Conservation (phyloP, 768 basidiomycete genomes). For the Boletus patriciae region DNA sequence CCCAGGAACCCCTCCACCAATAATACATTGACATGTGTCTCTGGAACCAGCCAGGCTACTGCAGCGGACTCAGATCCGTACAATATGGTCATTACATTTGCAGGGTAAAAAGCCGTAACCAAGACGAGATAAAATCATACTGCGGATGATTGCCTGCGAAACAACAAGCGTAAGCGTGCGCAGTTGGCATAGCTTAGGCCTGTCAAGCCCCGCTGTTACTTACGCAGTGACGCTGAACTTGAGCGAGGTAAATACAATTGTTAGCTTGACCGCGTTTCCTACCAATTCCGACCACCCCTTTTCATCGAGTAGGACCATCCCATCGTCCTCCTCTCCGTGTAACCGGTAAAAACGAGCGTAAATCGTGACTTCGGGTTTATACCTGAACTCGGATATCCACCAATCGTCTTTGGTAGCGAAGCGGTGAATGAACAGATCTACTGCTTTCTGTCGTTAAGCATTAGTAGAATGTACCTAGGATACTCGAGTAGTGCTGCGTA, state of each 20-base stretch:
- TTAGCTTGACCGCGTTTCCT: slow-evolving; percentile 34
- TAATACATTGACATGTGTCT: not conserved
- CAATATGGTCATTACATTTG: not conserved
- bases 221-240: slow-evolving; percentile 35
- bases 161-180: slow-evolving; percentile 9
- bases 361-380: slow-evolving; percentile 36
- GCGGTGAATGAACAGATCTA: slow-evolving; percentile 34
- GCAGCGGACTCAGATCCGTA: not conserved
- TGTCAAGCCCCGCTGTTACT: slow-evolving; percentile 12
- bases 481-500: slow-evolving; percentile 11
- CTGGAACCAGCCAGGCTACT: not conserved
- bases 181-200: slow-evolving; percentile 1
- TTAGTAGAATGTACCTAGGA: slow-evolving; percentile 9
- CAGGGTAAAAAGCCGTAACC: not conserved
- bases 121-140: slow-evolving; percentile 12
- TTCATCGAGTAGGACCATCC: slow-evolving; percentile 33
- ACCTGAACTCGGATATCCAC: slow-evolving; percentile 37
- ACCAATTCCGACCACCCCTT: slow-evolving; percentile 35
- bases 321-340: slow-evolving; percentile 35
- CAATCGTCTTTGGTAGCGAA: slow-evolving; percentile 37
- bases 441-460: slow-evolving; percentile 25
- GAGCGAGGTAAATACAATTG: slow-evolving; percentile 34
- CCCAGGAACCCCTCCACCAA: not conserved
- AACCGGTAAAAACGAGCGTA: slow-evolving; percentile 35
- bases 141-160: slow-evolving; percentile 28